phyloP scores from a whole-genome alignment of 805 yeast species.

The Starmerella floricola region DNA sequence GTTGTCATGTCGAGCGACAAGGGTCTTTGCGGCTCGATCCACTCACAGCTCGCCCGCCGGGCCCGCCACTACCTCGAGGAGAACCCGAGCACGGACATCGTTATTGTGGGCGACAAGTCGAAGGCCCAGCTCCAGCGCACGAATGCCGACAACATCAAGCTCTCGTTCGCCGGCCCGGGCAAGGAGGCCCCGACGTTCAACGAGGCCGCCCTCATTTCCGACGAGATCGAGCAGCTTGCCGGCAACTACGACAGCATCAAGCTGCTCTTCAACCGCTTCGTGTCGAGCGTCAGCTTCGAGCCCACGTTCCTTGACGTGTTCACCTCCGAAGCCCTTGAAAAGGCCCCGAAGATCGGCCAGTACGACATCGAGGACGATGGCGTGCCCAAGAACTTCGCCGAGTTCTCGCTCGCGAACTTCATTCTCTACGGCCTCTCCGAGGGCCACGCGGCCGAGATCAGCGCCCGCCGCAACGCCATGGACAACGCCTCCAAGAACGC shows the following conservation, averaged over 20 bases:
- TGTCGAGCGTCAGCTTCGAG: constrained; percentile 80
- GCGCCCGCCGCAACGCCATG: constrained; percentile 99
- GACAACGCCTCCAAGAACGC: constrained; percentile 99
- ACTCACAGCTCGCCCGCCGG: constrained; percentile 84
- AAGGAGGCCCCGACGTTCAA: constrained; percentile 90
- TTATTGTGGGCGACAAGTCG: constrained; percentile 88
- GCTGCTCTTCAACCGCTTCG: constrained; percentile 76
- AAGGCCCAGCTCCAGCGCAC: constrained; percentile 83
- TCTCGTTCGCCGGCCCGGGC: constrained; percentile 84
- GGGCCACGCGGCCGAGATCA: constrained; percentile 95
- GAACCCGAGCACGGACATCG: constrained; percentile 60
- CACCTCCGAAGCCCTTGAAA: constrained; percentile 59
- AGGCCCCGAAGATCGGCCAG: constrained; percentile 73
- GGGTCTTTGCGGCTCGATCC: constrained; percentile 98
- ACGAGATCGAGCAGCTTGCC: constrained; percentile 55
- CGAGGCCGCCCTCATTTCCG: constrained; percentile 82
- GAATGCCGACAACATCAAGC: constrained; percentile 50
- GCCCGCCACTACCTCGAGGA: constrained; percentile 58
- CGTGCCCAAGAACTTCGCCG: constrained; percentile 39
- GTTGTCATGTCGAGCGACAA: constrained; percentile 91
- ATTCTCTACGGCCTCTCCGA: constrained; percentile 87
- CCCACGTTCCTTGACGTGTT: constrained; percentile 59
- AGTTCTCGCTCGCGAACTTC: constrained; percentile 82
- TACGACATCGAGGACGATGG: constrained; percentile 56
- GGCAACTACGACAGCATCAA: constrained; percentile 59